These are phyloP conservation scores for Xylariaceae sp. DNA, from an alignment of 2,329 filamentous ascomycete genomes.

Conservation along the genomic window DNA sequence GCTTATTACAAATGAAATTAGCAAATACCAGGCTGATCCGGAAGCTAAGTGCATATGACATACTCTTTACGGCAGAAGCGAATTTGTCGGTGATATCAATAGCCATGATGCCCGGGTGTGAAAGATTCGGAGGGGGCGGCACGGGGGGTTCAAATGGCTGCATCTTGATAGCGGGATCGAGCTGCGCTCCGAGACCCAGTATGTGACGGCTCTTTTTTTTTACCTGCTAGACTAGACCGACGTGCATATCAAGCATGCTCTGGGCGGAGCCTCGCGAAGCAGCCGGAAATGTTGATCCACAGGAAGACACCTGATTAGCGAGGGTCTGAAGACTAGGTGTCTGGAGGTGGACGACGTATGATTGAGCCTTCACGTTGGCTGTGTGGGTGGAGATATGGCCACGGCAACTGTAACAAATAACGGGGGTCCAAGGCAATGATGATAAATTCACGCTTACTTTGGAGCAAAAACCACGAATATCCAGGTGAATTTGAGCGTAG, in stretches of 20 bases:
- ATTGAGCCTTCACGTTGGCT: not conserved
- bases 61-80: conserved; percentile 58
- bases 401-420: not conserved
- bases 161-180: conserved; percentile 20
- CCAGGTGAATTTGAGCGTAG: too few relatives aligned
- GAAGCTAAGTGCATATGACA: conserved; percentile 26
- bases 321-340: not conserved
- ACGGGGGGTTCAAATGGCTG: conserved; percentile 20
- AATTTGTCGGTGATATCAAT: conserved; percentile 66
- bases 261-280: conserved; percentile 7
- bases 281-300: conserved; percentile 7
- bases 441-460: not conserved
- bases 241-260: not conserved
- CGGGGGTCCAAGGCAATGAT: not conserved
- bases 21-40: not conserved
- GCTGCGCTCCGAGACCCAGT: not conserved
- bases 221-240: not conserved
- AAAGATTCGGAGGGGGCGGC: conserved; percentile 49
- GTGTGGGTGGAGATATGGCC: conserved; percentile 6
- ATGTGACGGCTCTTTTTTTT: not conserved
- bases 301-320: not conserved
- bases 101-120: conserved; percentile 57
- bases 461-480: too few relatives aligned
- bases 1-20: conserved; percentile 53
- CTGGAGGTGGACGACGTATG: not conserved